Percentiles rank a stretch among this genome's conserved stretches.
Conservation (phyloP, 2,329 filamentous ascomycete species). For the Tolypocladium endophyticum region DNA sequence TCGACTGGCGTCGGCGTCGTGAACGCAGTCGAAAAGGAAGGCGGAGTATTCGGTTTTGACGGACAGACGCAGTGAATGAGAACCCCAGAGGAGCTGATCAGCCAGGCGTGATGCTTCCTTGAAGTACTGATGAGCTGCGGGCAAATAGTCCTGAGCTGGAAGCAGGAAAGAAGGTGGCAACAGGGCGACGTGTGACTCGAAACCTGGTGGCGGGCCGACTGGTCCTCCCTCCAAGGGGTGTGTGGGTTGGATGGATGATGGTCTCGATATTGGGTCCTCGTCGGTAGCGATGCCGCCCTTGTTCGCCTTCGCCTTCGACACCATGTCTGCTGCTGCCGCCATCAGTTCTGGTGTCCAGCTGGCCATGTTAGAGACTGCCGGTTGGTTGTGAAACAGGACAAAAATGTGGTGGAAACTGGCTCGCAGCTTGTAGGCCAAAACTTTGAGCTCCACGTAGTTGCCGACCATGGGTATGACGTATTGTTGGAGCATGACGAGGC, state of each 20-base stretch:
- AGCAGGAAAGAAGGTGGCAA: constrained; percentile 65
- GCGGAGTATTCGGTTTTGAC: constrained; percentile 88
- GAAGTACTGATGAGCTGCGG: constrained; percentile 73
- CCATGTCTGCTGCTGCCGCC: constrained; percentile 20
- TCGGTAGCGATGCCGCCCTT: constrained; percentile 38
- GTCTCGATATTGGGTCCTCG: constrained; percentile 27
- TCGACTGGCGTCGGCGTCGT: constrained; percentile 68
- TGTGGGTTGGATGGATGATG: constrained; percentile 35
- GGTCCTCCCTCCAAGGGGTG: constrained; percentile 47
- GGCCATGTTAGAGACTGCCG: constrained; percentile 56
- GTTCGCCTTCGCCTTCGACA: constrained; percentile 29
- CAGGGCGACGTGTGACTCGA: constrained; percentile 27
- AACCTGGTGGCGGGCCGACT: constrained; percentile 46
- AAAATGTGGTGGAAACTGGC: constrained; percentile 96
- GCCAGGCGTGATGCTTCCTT: constrained; percentile 65
- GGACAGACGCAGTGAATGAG: constrained; percentile 78
- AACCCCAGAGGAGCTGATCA: constrained; percentile 68
- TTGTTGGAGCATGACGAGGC: constrained; percentile 74
- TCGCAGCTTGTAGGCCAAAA: constrained; percentile 81
- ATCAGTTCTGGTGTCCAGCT: constrained; percentile 37
- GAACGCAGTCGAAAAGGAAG: constrained; percentile 86
- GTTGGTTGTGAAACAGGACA: constrained; percentile 89
- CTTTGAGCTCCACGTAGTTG: constrained; percentile 72
- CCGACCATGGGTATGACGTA: constrained; percentile 80
- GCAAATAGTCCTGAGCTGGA: constrained; percentile 69